Base-by-base conservation (phyloP, 1,284 basidiomycete species). In the Fistulina hepatica region DNA sequence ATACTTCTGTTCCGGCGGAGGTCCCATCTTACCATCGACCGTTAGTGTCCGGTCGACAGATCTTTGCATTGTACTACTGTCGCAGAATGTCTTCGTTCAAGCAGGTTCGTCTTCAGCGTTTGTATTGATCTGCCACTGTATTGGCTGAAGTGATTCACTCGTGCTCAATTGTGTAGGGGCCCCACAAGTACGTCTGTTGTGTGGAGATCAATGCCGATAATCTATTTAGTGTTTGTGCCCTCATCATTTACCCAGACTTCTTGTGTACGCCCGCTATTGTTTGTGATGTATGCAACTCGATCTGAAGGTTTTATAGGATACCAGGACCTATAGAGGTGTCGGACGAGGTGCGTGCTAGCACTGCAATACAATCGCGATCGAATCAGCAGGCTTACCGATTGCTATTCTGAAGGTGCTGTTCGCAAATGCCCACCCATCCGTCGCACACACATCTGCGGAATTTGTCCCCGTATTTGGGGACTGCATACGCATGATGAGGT, bases 381-480 rank as follows among this genome's bases (percentile, higher is more conserved):
- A 44, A 34, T 26, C 37, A 37, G 39, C 34, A 37, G 33, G 22
- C 6, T 27, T 22, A 28, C 41, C 16, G 41, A 30, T 7, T 38
- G 11, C 19, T 34, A 31, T 17, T 21, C 27, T 26, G 13, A 33
- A 55, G 55, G 52, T 59, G 34, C 59, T 90, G 46, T 80, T 67
- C 52, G 85, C 86, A 44, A 89, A 89, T 67, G 86, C 88, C 0
- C 83, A 84, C 47, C 85, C 92, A 0, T 80, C 83, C 38, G 76
- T 92, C 65, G 84, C 82, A 33, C 95, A 99, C 61, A 82, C 93
- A 51, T 86, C 90, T 30, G 76, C 82, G 10, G 89, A 91, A 35
- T 97, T 99, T 58, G 73, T 92, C 32, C 76, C 81, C 27, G 75
- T 91, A 40, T 90, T 98, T 49, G 88, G 90, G 26, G 88, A 97